phyloP scores from a whole-genome alignment of 2,329 filamentous ascomycete species.

The Geosmithia morbida region DNA sequence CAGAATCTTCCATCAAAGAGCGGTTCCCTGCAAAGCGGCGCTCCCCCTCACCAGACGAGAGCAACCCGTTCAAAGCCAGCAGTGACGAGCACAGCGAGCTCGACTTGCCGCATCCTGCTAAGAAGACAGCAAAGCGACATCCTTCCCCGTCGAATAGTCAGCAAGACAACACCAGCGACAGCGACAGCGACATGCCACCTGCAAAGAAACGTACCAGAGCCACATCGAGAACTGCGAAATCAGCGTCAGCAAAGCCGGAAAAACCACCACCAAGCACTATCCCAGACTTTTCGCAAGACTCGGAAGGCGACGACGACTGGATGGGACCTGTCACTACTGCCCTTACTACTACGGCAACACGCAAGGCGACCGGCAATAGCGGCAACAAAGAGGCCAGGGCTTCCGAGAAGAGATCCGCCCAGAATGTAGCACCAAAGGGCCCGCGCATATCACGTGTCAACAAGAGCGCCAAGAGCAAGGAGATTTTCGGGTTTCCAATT shows the following conservation, averaged over 20 bases:
- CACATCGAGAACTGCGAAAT: neutral
- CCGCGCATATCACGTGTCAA: neutral
- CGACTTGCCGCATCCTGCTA: too few relatives aligned
- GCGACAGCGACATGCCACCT: neutral
- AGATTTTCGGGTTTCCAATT: conserved; percentile 26
- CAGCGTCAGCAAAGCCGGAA: neutral
- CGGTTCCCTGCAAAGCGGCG: neutral
- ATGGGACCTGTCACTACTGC: neutral
- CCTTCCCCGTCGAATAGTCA: too few relatives aligned
- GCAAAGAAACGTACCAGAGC: neutral
- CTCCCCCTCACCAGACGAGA: neutral
- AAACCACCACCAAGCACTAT: neutral
- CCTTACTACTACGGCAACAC: neutral
- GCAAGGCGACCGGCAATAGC: neutral
- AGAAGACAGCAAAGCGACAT: too few relatives aligned
- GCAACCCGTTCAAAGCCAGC: neutral
- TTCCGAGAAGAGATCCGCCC: neutral
- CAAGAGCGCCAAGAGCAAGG: conserved; percentile 29
- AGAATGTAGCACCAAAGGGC: neutral
- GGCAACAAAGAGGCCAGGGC: neutral
- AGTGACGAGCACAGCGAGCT: neutral
- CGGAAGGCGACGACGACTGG: conserved; percentile 1
- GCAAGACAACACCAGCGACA: neutral
- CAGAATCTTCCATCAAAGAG: neutral
- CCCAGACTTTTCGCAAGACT: neutral